Evolutionary conservation across 768 basidiomycete species (phyloP).

Genomic region (Amanita exitialis): DNA sequence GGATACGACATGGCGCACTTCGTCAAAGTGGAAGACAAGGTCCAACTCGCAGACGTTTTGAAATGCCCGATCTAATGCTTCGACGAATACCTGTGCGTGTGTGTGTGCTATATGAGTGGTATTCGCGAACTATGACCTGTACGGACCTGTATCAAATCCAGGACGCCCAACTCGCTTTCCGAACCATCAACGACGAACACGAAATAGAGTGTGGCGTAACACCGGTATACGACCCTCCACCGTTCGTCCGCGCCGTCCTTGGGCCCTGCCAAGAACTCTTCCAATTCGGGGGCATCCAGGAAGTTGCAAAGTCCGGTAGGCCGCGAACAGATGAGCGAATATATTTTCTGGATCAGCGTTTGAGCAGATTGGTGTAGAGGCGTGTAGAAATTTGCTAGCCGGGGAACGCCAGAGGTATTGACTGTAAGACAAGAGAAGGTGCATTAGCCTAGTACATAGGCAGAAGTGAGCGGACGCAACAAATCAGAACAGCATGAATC

Average conservation of each 20-base stretch:
- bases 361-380: slow-evolving; percentile 60
- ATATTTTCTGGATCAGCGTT: slow-evolving; percentile 80
- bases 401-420: slow-evolving; percentile 85
- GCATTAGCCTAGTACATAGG: slow-evolving; percentile 4
- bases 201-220: slow-evolving; percentile 94
- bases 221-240: slow-evolving; percentile 87
- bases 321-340: slow-evolving; percentile 74
- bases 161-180: slow-evolving; percentile 92
- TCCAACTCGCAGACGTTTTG: slow-evolving; percentile 99
- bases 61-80: slow-evolving; percentile 90
- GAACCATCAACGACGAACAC: slow-evolving; percentile 95
- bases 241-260: slow-evolving; percentile 41
- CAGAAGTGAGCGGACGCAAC: slow-evolving; percentile 31
- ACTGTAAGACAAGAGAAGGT: slow-evolving; percentile 31
- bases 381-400: slow-evolving; percentile 84
- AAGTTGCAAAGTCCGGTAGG: slow-evolving; percentile 89
- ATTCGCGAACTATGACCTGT: neutral
- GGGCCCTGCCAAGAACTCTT: slow-evolving; percentile 56
- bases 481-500: slow-evolving; percentile 85
- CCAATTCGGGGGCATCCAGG: slow-evolving; percentile 84
- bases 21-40: slow-evolving; percentile 97
- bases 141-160: slow-evolving; percentile 92
- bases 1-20: slow-evolving; percentile 40
- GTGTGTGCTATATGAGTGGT: neutral
- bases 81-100: slow-evolving; percentile 81